Conservation (phyloP, 305 asterid genomes). For the Fraxinus velutina region DNA sequence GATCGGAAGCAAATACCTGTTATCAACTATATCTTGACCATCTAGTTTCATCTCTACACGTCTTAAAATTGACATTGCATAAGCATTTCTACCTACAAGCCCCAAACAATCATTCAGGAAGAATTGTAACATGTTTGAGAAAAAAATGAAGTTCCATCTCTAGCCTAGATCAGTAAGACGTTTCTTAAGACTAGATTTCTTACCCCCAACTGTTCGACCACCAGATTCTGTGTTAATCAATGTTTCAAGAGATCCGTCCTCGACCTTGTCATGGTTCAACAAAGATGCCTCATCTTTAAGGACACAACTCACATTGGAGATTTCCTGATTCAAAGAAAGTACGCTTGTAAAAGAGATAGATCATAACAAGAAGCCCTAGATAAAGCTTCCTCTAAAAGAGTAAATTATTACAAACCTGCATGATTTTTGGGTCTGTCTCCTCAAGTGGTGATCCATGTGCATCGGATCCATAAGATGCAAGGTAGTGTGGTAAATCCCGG, state of each 20-base stretch:
- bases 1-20: slow-evolving; percentile 54
- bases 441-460: slow-evolving; percentile 33
- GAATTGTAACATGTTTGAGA: slow-evolving; percentile 3
- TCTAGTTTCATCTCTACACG: slow-evolving; percentile 94
- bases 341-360: slow-evolving; percentile 2
- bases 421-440: slow-evolving; percentile 39
- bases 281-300: slow-evolving; percentile 43
- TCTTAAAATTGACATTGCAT: slow-evolving; percentile 78
- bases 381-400: slow-evolving; percentile 1
- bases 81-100: slow-evolving; percentile 73
- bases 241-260: slow-evolving; percentile 46
- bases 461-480: slow-evolving; percentile 34
- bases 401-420: slow-evolving; percentile 43
- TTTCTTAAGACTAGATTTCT: slow-evolving; percentile 23
- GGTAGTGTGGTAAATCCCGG: slow-evolving; percentile 29
- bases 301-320: slow-evolving; percentile 36
- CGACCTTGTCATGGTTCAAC: slow-evolving; percentile 49
- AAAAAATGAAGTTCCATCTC: slow-evolving; percentile 7
- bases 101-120: slow-evolving; percentile 29
- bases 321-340: slow-evolving; percentile 44
- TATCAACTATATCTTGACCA: slow-evolving; percentile 75
- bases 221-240: slow-evolving; percentile 39
- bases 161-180: not conserved
- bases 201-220: slow-evolving; percentile 51
- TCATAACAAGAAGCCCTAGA: slow-evolving; percentile 10